Base-by-base conservation (phyloP, 2,329 filamentous ascomycete genomes). In the Fusarium mexicanum region DNA sequence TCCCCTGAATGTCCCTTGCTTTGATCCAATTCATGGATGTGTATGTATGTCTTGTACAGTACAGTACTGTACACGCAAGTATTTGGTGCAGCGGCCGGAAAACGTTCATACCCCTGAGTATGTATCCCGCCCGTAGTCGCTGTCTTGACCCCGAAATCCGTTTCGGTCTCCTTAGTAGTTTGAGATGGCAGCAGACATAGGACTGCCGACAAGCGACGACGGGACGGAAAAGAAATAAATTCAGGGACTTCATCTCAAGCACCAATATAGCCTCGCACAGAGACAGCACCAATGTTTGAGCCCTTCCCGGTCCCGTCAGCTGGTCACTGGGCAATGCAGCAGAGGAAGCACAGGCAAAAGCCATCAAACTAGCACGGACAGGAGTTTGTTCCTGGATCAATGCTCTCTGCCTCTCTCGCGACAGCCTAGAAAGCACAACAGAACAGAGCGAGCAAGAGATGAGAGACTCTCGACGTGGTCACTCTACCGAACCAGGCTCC, bases 221-320 rank as follows among this genome's bases (percentile, higher is more conserved):
- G 61, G 47, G 40, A 51, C 33, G 61, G 72, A 75, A 48, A 48
- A 26, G 14, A 75, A 73, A 73, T 64, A 75, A 75, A 75, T 72
- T 51, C 65, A 74, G 72, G 72, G 60, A 75, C 68, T 37, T 65
- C 33, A 69, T 47, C 37, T 57, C 44, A 71, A 74, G 59, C 59
- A 69, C 43, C 47, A 24, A 37, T 40, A 63, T 57, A 62, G 47
- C 47, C 38, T 74, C 43, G 68, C 55, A 72, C 63, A 72, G 47
- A 61, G 35, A 60, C 71, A 74, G 44, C 68, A 67, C 72, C 72
- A 75, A 65, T 61, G 72, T 74, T 72, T 75, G 72, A 69, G 60
- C 57, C 41, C 37, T 64, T 55, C 51, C 64, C 44, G 31, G 66
- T 57, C 61, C 57, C 51, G 46, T 68, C 67, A 64, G 63, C 66